These are phyloP conservation scores for Microascus cirrosus DNA, from an alignment of 2,329 filamentous ascomycete genomes.

Conservation along the genomic window DNA sequence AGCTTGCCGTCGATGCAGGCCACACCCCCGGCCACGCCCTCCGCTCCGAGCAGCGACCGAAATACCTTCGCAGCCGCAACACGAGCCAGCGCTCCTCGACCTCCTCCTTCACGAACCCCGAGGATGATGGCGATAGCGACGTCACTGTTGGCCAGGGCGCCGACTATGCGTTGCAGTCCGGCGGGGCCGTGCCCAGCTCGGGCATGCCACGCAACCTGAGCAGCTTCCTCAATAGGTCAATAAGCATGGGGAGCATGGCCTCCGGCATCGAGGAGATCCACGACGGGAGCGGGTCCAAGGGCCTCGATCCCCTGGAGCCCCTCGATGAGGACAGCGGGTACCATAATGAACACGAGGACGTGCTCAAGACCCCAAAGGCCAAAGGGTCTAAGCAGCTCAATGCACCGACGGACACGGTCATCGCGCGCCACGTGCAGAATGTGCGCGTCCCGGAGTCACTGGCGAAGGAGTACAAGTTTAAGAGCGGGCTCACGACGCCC, in stretches of 20 bases:
- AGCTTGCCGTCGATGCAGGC: slow-evolving; percentile 27
- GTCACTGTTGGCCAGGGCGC: slow-evolving; percentile 54
- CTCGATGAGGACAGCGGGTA: slow-evolving; percentile 34
- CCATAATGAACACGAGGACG: slow-evolving; percentile 24
- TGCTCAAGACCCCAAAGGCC: slow-evolving; percentile 61
- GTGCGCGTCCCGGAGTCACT: slow-evolving; percentile 86
- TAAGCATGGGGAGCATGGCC: slow-evolving; percentile 82
- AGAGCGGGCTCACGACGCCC: slow-evolving; percentile 53
- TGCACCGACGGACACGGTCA: slow-evolving; percentile 75
- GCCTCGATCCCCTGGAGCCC: slow-evolving; percentile 33
- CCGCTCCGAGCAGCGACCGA: slow-evolving; percentile 35
- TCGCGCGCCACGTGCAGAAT: slow-evolving; percentile 78
- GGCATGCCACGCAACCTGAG: slow-evolving; percentile 38
- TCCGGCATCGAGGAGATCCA: slow-evolving; percentile 56
- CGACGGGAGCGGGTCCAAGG: slow-evolving; percentile 23
- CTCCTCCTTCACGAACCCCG: slow-evolving; percentile 45
- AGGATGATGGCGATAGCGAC: slow-evolving; percentile 62
- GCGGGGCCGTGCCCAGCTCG: slow-evolving; percentile 55
- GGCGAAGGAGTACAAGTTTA: slow-evolving; percentile 73
- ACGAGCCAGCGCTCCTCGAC: slow-evolving; percentile 49
- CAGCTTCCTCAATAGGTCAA: slow-evolving; percentile 56
- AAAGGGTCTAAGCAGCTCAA: slow-evolving; percentile 35
- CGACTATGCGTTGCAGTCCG: slow-evolving; percentile 75
- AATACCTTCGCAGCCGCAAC: slow-evolving; percentile 46
- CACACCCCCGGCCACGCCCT: slow-evolving; percentile 35